These are phyloP conservation scores for Penicillium sp. DNA, from an alignment of 2,329 filamentous ascomycete species.

Conservation along the genomic window DNA sequence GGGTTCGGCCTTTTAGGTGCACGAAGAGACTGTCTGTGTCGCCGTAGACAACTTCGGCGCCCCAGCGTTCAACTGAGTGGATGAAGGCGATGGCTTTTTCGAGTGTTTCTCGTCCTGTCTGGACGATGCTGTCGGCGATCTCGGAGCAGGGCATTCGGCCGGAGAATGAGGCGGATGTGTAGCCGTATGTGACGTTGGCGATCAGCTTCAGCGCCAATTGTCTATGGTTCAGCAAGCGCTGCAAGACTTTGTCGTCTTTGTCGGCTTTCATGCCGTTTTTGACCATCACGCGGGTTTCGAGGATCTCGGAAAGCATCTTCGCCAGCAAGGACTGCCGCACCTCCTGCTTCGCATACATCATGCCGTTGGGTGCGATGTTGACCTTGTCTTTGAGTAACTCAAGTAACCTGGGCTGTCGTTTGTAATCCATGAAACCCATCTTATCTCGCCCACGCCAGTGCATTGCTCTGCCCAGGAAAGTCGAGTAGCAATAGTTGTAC, in stretches of 20 bases:
- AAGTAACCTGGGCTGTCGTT: conserved; percentile 69
- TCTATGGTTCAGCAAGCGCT: conserved; percentile 85
- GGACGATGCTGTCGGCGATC: conserved; percentile 96
- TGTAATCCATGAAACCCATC: conserved; percentile 89
- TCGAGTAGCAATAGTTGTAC: conserved; percentile 98
- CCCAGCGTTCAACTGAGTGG: conserved; percentile 81
- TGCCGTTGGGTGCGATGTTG: conserved; percentile 91
- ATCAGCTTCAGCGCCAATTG: conserved; percentile 92
- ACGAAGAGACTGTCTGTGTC: conserved; percentile 96
- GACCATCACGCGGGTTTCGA: conserved; percentile 96
- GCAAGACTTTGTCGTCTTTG: conserved; percentile 79
- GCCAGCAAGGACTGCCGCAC: conserved; percentile 87
- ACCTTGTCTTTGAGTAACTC: conserved; percentile 77
- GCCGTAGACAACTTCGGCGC: conserved; percentile 94
- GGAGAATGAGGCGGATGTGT: conserved; percentile 94
- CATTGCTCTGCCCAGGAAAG: conserved; percentile 79
- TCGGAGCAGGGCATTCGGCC: conserved; percentile 97
- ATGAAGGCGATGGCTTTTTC: conserved; percentile 92
- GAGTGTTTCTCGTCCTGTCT: conserved; percentile 89
- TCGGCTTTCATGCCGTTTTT: conserved; percentile 95
- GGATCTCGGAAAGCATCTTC: conserved; percentile 93
- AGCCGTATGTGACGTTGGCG: conserved; percentile 98
- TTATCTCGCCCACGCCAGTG: conserved; percentile 90
- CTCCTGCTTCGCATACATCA: conserved; percentile 85
- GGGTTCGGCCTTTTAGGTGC: conserved; percentile 79